These are phyloP conservation scores for Cicer yamashitae DNA, from an alignment of 306 rosid species.

Conservation along the genomic window DNA sequence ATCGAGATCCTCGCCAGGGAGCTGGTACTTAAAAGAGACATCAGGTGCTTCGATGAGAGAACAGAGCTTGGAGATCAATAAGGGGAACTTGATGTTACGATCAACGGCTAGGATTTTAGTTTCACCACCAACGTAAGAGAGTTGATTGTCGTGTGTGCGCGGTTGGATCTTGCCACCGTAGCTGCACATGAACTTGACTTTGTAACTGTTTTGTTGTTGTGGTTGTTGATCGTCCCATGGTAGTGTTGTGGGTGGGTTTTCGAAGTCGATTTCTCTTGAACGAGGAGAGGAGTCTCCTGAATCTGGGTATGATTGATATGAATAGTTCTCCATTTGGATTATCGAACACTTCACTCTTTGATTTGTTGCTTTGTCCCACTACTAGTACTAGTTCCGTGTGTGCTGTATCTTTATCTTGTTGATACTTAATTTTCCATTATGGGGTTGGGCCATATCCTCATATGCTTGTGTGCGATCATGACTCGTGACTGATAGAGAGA, in stretches of 20 bases:
- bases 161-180: slow-evolving; percentile 98
- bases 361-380: neutral
- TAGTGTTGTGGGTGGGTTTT: slow-evolving; percentile 77
- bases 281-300: slow-evolving; percentile 94
- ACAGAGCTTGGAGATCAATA: slow-evolving; percentile 69
- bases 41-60: slow-evolving; percentile 53
- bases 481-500: neutral
- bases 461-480: neutral
- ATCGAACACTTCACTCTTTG: neutral
- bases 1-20: slow-evolving; percentile 94
- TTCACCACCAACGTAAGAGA: slow-evolving; percentile 89
- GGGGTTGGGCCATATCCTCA: neutral
- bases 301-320: slow-evolving; percentile 75
- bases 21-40: slow-evolving; percentile 88
- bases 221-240: slow-evolving; percentile 76
- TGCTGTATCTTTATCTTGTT: neutral
- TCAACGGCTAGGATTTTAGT: slow-evolving; percentile 95
- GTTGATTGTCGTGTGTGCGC: slow-evolving; percentile 83
- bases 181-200: slow-evolving; percentile 88
- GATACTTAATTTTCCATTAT: neutral
- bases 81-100: slow-evolving; percentile 63
- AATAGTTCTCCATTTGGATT: slow-evolving; percentile 69
- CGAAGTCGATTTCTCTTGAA: slow-evolving; percentile 84
- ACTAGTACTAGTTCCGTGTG: neutral
- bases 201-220: slow-evolving; percentile 47